These are phyloP conservation scores for Orychophragmus violaceus DNA, from an alignment of 345 rosid species.

Conservation along the genomic window DNA sequence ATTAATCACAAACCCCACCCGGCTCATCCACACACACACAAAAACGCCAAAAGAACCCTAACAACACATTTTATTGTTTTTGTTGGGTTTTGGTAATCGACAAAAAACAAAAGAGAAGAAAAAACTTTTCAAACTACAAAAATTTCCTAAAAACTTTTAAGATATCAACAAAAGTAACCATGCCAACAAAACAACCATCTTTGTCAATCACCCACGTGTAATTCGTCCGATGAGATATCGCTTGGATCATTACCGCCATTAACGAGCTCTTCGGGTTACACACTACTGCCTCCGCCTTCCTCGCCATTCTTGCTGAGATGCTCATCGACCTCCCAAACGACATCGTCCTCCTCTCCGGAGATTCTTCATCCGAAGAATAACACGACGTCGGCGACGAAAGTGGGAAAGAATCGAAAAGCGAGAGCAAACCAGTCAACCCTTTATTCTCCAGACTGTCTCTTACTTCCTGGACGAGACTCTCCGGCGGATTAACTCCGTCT, in stretches of 20 bases:
- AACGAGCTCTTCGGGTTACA: constrained; percentile 72
- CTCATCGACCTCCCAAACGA: constrained; percentile 51
- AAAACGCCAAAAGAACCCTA: not conserved
- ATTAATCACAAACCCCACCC: not conserved
- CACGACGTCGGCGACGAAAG: constrained; percentile 9
- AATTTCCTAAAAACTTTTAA: constrained; percentile 61
- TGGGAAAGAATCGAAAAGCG: constrained; percentile 33
- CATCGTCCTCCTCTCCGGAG: constrained; percentile 31
- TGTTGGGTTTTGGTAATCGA: not conserved
- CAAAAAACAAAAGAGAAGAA: not conserved
- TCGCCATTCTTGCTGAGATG: constrained; percentile 63
- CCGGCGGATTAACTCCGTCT: constrained; percentile 79
- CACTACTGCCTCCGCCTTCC: constrained; percentile 74
- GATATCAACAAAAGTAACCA: constrained; percentile 66
- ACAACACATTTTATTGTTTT: not conserved
- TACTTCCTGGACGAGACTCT: constrained; percentile 53
- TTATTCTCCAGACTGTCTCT: constrained; percentile 43
- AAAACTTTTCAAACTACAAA: constrained; percentile 24
- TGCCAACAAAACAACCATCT: constrained; percentile 68
- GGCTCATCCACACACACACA: not conserved
- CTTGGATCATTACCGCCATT: constrained; percentile 88
- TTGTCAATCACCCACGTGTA: constrained; percentile 84
- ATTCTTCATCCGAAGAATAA: constrained; percentile 65
- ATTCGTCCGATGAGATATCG: constrained; percentile 69
- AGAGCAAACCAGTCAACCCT: constrained; percentile 45